Evolutionary conservation across 192 early-diverging fungal species (phyloP).

Genomic region (Obelidium mucronatum): DNA sequence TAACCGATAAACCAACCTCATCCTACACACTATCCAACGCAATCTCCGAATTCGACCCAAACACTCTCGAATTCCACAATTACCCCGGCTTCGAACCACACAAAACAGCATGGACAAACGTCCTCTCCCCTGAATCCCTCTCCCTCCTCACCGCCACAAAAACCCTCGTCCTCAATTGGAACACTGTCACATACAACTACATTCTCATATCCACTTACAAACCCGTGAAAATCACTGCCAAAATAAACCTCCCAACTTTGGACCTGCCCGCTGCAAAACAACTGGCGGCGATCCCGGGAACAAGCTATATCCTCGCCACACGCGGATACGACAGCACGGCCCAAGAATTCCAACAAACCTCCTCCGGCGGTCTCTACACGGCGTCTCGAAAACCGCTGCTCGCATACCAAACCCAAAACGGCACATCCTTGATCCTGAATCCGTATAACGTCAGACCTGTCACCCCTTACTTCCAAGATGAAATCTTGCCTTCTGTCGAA

Average conservation of each 20-base stretch:
- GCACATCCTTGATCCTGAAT: background rate
- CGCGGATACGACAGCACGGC: background rate
- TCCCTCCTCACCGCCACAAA: background rate
- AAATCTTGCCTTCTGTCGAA: background rate
- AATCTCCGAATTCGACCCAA: background rate
- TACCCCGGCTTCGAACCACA: background rate
- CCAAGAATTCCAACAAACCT: background rate
- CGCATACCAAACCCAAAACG: background rate
- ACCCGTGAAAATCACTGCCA: constrained; percentile 6
- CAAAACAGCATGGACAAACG: constrained; percentile 9
- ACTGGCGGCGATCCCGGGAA: background rate
- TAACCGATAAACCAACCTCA: background rate
- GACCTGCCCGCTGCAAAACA: background rate
- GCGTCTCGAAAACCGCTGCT: background rate
- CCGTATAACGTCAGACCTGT: background rate
- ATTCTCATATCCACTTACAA: background rate
- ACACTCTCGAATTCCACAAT: background rate
- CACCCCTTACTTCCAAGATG: background rate
- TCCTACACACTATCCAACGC: background rate
- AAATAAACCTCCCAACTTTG: background rate
- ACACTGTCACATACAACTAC: constrained; percentile 2
- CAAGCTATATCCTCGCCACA: constrained; percentile 7
- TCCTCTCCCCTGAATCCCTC: background rate
- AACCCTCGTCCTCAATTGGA: background rate
- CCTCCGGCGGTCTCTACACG: background rate